A percentile compares a stretch with the other conserved stretches of the same genome.
These are phyloP conservation scores for Bolboschoenus planiculmis DNA, from an alignment of 176 grass and related monocot genomes.

Conservation along the genomic window DNA sequence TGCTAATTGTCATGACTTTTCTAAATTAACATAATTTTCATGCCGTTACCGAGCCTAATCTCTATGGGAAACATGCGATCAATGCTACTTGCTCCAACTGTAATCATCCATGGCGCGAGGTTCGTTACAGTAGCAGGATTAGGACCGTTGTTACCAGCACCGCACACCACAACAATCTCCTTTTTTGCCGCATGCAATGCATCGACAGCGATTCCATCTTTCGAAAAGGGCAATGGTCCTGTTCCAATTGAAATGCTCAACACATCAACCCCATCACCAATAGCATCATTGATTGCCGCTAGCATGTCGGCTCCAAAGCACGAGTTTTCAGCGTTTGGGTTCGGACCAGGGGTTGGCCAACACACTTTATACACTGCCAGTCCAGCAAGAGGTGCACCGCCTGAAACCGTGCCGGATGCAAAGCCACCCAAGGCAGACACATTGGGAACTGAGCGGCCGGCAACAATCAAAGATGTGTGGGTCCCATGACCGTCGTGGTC, in stretches of 20 bases:
- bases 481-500: slow-evolving; percentile 95
- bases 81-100: slow-evolving; percentile 86
- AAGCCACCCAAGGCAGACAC: slow-evolving; percentile 74
- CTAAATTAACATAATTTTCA: background rate
- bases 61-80: slow-evolving; percentile 62
- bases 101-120: slow-evolving; percentile 88
- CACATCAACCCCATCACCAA: slow-evolving; percentile 77
- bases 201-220: slow-evolving; percentile 71
- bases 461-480: slow-evolving; percentile 77
- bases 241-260: slow-evolving; percentile 80
- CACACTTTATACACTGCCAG: slow-evolving; percentile 91
- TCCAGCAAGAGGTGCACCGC: slow-evolving; percentile 62
- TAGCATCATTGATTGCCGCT: slow-evolving; percentile 83
- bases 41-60: slow-evolving; percentile 51
- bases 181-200: slow-evolving; percentile 50
- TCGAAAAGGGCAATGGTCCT: slow-evolving; percentile 24
- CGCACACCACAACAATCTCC: slow-evolving; percentile 73
- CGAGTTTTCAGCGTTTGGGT: slow-evolving; percentile 85
- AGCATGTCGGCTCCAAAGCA: slow-evolving; percentile 97
- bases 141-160: slow-evolving; percentile 84
- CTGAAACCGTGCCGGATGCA: slow-evolving; percentile 47
- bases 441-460: slow-evolving; percentile 36
- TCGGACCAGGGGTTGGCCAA: slow-evolving; percentile 84
- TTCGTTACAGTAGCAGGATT: slow-evolving; percentile 54
- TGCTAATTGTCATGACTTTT: too few species aligned